Conservation (phyloP, 2,329 filamentous ascomycete genomes). For the Ophiostoma perfectum region DNA sequence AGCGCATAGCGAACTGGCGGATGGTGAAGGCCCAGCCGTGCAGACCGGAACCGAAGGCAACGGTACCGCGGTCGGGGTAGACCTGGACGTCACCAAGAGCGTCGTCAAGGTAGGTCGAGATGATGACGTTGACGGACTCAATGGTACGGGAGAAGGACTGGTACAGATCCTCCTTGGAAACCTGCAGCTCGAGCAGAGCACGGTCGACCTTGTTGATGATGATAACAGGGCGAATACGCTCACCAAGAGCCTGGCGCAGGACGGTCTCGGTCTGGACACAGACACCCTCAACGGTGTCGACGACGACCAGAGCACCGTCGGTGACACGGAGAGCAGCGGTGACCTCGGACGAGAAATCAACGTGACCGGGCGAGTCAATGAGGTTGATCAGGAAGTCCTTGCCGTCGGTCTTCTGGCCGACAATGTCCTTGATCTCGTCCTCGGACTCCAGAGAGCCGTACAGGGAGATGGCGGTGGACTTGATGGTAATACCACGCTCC, state of each 20-base stretch:
- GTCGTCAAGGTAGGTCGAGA: conserved; percentile 98
- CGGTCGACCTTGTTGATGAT: conserved; percentile 99
- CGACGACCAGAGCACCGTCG: conserved; percentile 98
- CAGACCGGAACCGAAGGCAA: conserved; percentile 98
- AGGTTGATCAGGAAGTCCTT: conserved; percentile 99
- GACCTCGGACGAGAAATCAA: conserved; percentile 99
- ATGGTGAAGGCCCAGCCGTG: conserved; percentile 99
- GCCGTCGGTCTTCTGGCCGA: conserved; percentile 78
- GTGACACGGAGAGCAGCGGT: conserved; percentile 99
- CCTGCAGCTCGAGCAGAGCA: conserved; percentile 97
- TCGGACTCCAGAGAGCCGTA: conserved; percentile 75
- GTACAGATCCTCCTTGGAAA: conserved; percentile 98
- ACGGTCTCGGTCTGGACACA: conserved; percentile 99
- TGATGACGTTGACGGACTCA: conserved; percentile 99
- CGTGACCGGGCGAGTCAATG: conserved; percentile 99
- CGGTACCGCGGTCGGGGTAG: conserved; percentile 94
- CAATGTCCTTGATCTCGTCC: conserved; percentile 93
- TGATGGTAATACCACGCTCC: conserved; percentile 99
- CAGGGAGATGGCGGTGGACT: conserved; percentile 98
- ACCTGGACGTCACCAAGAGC: conserved; percentile 95
- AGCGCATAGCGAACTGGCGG: conserved; percentile 91
- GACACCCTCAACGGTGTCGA: conserved; percentile 99
- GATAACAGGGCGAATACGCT: conserved; percentile 99
- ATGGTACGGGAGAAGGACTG: conserved; percentile 99
- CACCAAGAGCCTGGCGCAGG: conserved; percentile 95